Evolutionary conservation across 2,329 filamentous ascomycete genomes (phyloP).

Genomic region (Mycocentrospora acerina): DNA sequence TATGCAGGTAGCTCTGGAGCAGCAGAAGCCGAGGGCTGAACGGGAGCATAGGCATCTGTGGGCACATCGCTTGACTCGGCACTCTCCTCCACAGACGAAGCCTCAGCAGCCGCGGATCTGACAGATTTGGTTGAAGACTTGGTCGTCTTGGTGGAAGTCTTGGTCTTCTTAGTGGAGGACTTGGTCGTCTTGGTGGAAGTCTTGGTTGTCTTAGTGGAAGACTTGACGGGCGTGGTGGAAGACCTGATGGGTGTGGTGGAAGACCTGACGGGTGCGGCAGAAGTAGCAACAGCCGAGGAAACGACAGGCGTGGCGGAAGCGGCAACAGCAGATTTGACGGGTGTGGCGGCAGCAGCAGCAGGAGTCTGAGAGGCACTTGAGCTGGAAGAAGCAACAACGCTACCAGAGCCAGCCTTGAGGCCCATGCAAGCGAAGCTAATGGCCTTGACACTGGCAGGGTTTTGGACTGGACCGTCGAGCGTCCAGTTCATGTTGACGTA

Average conservation of each 20-base stretch:
- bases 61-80: slow-evolving; percentile 6
- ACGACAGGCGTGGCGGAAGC: slow-evolving; percentile 9
- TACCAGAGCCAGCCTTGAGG: slow-evolving; percentile 12
- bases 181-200: not conserved
- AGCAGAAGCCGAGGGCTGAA: slow-evolving; percentile 1
- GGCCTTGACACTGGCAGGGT: slow-evolving; percentile 39
- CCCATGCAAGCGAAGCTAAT: slow-evolving; percentile 59
- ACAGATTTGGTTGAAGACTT: no score
- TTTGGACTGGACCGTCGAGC: slow-evolving; percentile 43
- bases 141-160: no score
- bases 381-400: no score
- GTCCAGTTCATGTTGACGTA: slow-evolving; percentile 60
- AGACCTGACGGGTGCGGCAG: slow-evolving; percentile 6
- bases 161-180: not conserved
- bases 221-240: slow-evolving; percentile 1
- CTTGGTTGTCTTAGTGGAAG: slow-evolving; percentile 1
- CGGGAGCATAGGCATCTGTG: slow-evolving; percentile 3
- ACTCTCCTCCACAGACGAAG: slow-evolving; percentile 1
- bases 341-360: slow-evolving; percentile 4
- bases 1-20: slow-evolving; percentile 8
- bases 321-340: slow-evolving; percentile 2
- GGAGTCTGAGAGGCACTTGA: slow-evolving; percentile 1
- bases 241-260: not conserved
- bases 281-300: slow-evolving; percentile 7
- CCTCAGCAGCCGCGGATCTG: not conserved